These are phyloP conservation scores for Fusarium albosuccineum DNA, from an alignment of 2,329 filamentous ascomycete species.

Conservation along the genomic window DNA sequence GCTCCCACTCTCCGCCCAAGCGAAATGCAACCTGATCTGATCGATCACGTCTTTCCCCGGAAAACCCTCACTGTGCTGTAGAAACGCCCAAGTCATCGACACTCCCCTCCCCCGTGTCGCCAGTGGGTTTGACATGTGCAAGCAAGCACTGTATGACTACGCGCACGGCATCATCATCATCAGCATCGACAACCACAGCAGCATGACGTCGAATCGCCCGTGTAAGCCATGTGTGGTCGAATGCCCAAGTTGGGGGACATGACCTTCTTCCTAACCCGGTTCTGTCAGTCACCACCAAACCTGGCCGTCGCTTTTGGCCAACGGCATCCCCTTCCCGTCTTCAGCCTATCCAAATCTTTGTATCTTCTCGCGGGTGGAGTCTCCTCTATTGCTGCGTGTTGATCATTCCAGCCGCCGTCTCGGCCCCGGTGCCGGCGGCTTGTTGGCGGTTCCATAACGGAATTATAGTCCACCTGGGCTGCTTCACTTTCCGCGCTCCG, in stretches of 20 bases:
- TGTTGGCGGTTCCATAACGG: slow-evolving; percentile 27
- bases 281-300: slow-evolving; percentile 20
- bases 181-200: background rate
- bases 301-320: slow-evolving; percentile 8
- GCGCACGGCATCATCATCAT: slow-evolving; percentile 30
- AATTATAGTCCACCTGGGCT: slow-evolving; percentile 23
- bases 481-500: slow-evolving; percentile 20
- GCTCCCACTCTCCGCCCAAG: slow-evolving; percentile 22
- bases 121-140: background rate
- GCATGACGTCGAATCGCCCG: slow-evolving; percentile 21
- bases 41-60: slow-evolving; percentile 34
- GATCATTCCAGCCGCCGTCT: slow-evolving; percentile 23
- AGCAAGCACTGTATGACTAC: slow-evolving; percentile 17
- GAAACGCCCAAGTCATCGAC: slow-evolving; percentile 16
- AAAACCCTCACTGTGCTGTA: slow-evolving; percentile 35
- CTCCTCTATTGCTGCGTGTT: slow-evolving; percentile 15
- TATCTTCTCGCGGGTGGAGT: slow-evolving; percentile 30
- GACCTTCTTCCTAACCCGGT: slow-evolving; percentile 24
- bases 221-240: background rate
- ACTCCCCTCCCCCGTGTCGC: slow-evolving; percentile 17
- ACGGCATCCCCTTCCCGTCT: slow-evolving; percentile 1
- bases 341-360: slow-evolving; percentile 17
- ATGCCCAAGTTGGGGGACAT: slow-evolving; percentile 13
- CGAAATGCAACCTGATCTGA: slow-evolving; percentile 40
- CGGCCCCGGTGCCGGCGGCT: slow-evolving; percentile 4